These are phyloP conservation scores for Polytrichum commune DNA, from an alignment of 225 moss, liverwort and hornwort genomes.

Conservation along the genomic window DNA sequence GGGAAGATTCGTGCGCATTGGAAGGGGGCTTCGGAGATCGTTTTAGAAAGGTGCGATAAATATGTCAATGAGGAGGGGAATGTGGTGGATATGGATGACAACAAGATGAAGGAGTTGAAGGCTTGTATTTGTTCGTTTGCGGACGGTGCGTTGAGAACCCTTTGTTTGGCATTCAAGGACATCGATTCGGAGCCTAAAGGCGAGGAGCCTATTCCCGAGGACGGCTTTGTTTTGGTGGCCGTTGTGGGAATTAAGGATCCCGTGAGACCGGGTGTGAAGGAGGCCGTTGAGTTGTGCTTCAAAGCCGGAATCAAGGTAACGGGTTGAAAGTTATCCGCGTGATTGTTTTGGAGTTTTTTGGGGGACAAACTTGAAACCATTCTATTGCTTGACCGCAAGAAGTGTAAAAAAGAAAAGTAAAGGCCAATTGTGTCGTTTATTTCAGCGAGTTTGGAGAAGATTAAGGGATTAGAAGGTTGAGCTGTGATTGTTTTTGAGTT, in stretches of 20 bases:
- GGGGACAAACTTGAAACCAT: too few species aligned
- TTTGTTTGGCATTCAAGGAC: slow-evolving; percentile 67
- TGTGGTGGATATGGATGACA: slow-evolving; percentile 49
- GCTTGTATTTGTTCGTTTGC: slow-evolving; percentile 55
- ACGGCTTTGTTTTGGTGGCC: slow-evolving; percentile 52
- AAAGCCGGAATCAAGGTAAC: slow-evolving; percentile 80
- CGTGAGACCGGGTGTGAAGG: slow-evolving; percentile 78
- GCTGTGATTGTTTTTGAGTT: too few species aligned
- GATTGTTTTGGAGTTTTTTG: too few species aligned
- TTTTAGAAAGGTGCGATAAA: slow-evolving; percentile 68
- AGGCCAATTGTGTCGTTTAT: too few species aligned
- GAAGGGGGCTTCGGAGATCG: slow-evolving; percentile 90
- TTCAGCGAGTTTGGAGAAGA: too few species aligned
- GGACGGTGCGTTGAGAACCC: slow-evolving; percentile 70
- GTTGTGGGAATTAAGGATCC: slow-evolving; percentile 96
- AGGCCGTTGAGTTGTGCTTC: slow-evolving; percentile 67
- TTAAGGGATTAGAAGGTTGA: too few species aligned
- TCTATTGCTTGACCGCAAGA: too few species aligned
- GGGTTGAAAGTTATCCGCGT: too few species aligned
- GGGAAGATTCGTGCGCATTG: slow-evolving; percentile 67
- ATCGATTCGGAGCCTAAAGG: slow-evolving; percentile 33
- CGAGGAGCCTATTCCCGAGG: slow-evolving; percentile 58
- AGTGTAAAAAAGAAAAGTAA: too few species aligned
- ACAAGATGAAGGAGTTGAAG: slow-evolving; percentile 33
- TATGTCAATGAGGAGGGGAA: slow-evolving; percentile 51